Percentiles rank a stretch among this genome's conserved stretches.
These are phyloP conservation scores for Hypocreales sp. DNA, from an alignment of 2,329 filamentous ascomycete species.

Conservation along the genomic window DNA sequence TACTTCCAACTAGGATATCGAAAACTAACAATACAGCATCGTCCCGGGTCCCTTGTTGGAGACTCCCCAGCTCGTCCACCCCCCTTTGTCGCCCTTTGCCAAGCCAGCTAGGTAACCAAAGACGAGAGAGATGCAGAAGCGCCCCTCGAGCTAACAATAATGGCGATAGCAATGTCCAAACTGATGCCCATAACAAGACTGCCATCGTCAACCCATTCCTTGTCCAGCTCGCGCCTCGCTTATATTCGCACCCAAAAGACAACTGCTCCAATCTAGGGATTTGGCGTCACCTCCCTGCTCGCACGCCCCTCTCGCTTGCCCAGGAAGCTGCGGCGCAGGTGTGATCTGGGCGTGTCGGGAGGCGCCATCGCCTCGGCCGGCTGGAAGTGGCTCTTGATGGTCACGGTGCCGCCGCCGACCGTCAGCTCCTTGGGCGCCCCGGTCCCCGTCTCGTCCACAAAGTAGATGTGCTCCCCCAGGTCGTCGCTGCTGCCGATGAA, in stretches of 20 bases:
- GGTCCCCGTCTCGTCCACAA: slow-evolving; percentile 65
- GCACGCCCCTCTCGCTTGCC: slow-evolving; percentile 31
- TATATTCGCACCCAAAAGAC: slow-evolving; percentile 4
- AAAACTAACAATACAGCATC: too few species aligned
- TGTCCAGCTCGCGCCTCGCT: too few species aligned
- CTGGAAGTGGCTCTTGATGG: slow-evolving; percentile 59
- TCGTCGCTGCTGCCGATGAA: slow-evolving; percentile 72
- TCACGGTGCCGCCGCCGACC: slow-evolving; percentile 58
- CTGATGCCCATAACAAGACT: too few species aligned
- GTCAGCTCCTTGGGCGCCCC: slow-evolving; percentile 57
- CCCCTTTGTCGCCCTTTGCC: too few species aligned
- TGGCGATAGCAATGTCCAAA: too few species aligned
- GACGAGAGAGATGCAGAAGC: too few species aligned
- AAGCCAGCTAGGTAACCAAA: too few species aligned
- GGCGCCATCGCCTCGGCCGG: slow-evolving; percentile 27
- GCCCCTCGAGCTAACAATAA: too few species aligned
- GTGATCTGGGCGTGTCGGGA: slow-evolving; percentile 30
- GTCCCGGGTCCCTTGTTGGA: too few species aligned
- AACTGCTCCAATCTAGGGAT: slow-evolving; percentile 11
- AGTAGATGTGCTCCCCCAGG: slow-evolving; percentile 76
- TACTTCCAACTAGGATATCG: too few species aligned
- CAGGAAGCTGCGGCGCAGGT: slow-evolving; percentile 37
- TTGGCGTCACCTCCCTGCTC: slow-evolving; percentile 28
- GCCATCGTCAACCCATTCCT: too few species aligned
- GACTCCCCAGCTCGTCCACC: too few species aligned